phyloP scores from a whole-genome alignment of 345 rosid species.

The Gossypium arboreum region DNA sequence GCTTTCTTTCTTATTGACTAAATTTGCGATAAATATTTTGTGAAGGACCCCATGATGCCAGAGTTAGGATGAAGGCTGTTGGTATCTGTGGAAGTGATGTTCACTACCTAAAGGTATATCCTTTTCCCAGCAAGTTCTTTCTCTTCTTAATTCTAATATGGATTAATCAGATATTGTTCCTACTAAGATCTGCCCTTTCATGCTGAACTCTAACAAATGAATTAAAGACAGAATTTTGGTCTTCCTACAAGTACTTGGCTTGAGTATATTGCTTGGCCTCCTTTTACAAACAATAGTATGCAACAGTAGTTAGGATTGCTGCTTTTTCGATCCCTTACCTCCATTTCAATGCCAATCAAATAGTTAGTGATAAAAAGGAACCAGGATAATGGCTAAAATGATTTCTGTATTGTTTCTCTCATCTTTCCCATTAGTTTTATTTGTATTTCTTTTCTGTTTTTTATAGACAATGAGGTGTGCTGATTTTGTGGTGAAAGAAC shows the following conservation, averaged over 20 bases:
- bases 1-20: not conserved
- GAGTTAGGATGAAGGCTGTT: conserved; percentile 84
- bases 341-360: not conserved
- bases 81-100: conserved; percentile 96
- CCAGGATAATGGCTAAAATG: not conserved
- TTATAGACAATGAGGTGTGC: conserved; percentile 71
- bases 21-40: not conserved
- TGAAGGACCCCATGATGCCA: conserved; percentile 69
- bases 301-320: not conserved
- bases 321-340: not conserved
- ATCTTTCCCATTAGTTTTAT: not conserved
- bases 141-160: not conserved
- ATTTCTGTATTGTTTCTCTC: not conserved
- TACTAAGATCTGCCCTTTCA: not conserved
- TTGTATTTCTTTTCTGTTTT: not conserved
- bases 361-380: not conserved
- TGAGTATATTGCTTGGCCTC: not conserved
- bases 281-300: not conserved
- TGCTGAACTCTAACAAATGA: not conserved
- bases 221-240: not conserved
- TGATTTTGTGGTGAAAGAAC: conserved; percentile 79
- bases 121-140: not conserved
- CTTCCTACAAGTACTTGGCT: not conserved
- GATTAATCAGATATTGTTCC: not conserved
- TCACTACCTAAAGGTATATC: conserved; percentile 71